Percentiles rank a stretch among this genome's conserved stretches.
phyloP scores from a whole-genome alignment of 805 yeast genomes.

The Yamadazyma ubonensis region DNA sequence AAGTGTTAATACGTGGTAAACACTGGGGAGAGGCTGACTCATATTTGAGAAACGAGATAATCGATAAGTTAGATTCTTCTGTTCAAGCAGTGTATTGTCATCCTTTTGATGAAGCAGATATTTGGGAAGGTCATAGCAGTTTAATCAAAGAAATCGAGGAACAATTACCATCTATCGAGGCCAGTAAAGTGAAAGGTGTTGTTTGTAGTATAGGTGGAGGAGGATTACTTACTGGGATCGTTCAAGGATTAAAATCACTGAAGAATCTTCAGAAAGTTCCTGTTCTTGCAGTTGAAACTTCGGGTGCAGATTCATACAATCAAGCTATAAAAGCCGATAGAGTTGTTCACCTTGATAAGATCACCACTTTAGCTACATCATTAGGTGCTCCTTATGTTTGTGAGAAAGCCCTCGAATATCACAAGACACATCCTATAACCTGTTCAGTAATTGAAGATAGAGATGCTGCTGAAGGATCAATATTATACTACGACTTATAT shows the following conservation, averaged over 20 bases:
- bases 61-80: conserved; percentile 14
- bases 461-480: conserved; percentile 23
- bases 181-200: conserved; percentile 26
- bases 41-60: conserved; percentile 19
- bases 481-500: conserved; percentile 24
- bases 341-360: conserved; percentile 18
- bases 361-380: conserved; percentile 26
- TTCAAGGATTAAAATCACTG: conserved; percentile 23
- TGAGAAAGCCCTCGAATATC: conserved; percentile 19
- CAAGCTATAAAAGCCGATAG: conserved; percentile 22
- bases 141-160: conserved; percentile 27
- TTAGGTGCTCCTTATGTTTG: conserved; percentile 31
- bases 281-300: conserved; percentile 28
- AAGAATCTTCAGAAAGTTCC: conserved; percentile 17
- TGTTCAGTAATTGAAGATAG: conserved; percentile 25
- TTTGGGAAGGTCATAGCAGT: conserved; percentile 32
- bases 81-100: conserved; percentile 28
- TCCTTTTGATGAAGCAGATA: conserved; percentile 30
- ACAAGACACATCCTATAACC: conserved; percentile 13
- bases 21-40: conserved; percentile 37
- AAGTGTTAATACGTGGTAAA: conserved; percentile 23
- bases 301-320: conserved; percentile 24
- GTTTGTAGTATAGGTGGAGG: conserved; percentile 38
- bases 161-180: no score
- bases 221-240: conserved; percentile 30